Percentiles rank a stretch among this genome's conserved stretches.
Evolutionary conservation across 225 moss, liverwort and hornwort genomes (phyloP).

Genomic region (Sphagnum contortum): DNA sequence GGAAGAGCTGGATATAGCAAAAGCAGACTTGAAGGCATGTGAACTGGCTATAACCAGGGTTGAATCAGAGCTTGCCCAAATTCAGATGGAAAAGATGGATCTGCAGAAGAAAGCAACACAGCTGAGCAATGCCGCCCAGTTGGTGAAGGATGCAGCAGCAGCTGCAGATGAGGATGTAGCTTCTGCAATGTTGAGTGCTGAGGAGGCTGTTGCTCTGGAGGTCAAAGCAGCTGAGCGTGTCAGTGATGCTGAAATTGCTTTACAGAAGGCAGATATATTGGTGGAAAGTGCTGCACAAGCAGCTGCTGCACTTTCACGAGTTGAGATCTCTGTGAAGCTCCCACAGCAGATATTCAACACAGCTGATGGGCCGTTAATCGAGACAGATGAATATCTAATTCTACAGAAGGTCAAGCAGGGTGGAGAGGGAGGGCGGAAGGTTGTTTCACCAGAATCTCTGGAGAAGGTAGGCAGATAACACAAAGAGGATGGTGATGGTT

Average conservation of each 20-base stretch:
- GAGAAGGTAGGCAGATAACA: slow-evolving; percentile 30
- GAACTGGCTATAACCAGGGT: slow-evolving; percentile 24
- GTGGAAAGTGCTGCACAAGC: slow-evolving; percentile 42
- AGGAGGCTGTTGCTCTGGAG: slow-evolving; percentile 69
- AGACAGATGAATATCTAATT: slow-evolving; percentile 15
- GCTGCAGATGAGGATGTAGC: slow-evolving; percentile 67
- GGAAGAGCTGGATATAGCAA: slow-evolving; percentile 47
- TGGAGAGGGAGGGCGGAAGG: slow-evolving; percentile 15
- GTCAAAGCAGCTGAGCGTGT: slow-evolving; percentile 66
- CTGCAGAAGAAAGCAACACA: slow-evolving; percentile 37
- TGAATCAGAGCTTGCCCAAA: slow-evolving; percentile 36
- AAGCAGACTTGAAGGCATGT: slow-evolving; percentile 27
- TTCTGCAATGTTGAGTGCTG: slow-evolving; percentile 65
- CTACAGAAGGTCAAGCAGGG: slow-evolving; percentile 17
- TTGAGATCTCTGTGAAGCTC: slow-evolving; percentile 23
- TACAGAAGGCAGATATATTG: slow-evolving; percentile 62
- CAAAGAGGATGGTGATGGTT: too few species aligned
- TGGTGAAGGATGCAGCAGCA: slow-evolving; percentile 41
- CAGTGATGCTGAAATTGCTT: slow-evolving; percentile 63
- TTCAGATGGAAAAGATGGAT: slow-evolving; percentile 30
- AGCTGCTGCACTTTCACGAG: slow-evolving; percentile 54
- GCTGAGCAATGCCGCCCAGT: slow-evolving; percentile 30
- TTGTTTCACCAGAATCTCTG: slow-evolving; percentile 27
- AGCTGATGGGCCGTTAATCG: slow-evolving; percentile 31
- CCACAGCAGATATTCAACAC: slow-evolving; percentile 26